Evolutionary conservation across 2,329 filamentous ascomycete species (phyloP).

Genomic region (Fonsecaea pedrosoi): DNA sequence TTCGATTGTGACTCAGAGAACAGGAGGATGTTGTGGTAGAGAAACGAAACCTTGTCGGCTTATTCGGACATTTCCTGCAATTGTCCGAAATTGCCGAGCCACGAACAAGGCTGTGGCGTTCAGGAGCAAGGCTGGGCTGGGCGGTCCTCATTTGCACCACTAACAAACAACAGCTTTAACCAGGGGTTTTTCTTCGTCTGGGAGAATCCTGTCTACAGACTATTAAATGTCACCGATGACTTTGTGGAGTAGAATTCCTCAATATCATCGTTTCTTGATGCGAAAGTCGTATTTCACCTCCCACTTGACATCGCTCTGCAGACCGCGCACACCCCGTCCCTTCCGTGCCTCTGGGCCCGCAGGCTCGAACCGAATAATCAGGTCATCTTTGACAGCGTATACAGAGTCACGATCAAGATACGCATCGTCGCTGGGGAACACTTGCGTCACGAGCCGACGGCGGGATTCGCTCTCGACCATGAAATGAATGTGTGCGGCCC

Average conservation of each 20-base stretch:
- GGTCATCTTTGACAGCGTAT: slow-evolving; percentile 64
- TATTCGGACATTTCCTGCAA: not conserved
- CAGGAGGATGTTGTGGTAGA: not conserved
- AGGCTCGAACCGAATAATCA: slow-evolving; percentile 64
- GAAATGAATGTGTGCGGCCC: slow-evolving; percentile 70
- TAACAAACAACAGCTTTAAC: not conserved
- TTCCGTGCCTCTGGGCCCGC: not conserved
- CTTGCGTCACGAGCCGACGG: slow-evolving; percentile 74
- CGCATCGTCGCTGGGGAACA: slow-evolving; percentile 71
- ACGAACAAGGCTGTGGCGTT: not conserved
- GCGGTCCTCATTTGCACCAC: not conserved
- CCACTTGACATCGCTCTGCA: not conserved
- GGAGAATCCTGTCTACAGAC: not conserved
- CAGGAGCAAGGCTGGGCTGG: not conserved
- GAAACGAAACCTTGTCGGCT: slow-evolving; percentile 1
- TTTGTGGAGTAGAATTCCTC: not conserved
- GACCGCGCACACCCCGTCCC: not conserved
- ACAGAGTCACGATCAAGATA: slow-evolving; percentile 67
- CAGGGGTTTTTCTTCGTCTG: not conserved
- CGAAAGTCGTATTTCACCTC: slow-evolving; percentile 6
- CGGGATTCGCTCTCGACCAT: slow-evolving; percentile 64
- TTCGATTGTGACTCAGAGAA: not conserved
- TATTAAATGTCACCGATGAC: not conserved
- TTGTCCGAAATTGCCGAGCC: slow-evolving; percentile 1
- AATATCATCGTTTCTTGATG: not conserved